These are phyloP conservation scores for Aspergillus niger DNA, from an alignment of 2,329 filamentous ascomycete genomes.

Conservation along the genomic window DNA sequence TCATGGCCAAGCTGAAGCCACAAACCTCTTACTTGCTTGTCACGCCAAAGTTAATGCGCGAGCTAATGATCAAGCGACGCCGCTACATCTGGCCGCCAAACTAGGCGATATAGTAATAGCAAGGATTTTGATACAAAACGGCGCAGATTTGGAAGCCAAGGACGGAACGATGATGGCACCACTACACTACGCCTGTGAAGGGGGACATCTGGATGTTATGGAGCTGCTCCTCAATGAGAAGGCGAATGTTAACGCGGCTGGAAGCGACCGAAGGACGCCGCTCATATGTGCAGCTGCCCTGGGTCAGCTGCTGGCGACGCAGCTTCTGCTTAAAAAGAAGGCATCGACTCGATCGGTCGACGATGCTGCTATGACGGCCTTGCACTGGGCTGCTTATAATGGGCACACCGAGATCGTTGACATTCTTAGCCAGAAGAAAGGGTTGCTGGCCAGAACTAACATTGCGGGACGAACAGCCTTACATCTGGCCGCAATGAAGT, in stretches of 20 bases:
- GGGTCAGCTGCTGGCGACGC: constrained; percentile 30
- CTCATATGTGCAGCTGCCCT: constrained; percentile 39
- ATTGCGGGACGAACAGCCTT: constrained; percentile 36
- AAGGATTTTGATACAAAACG: constrained; percentile 33
- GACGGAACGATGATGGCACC: constrained; percentile 40
- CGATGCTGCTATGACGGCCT: constrained; percentile 39
- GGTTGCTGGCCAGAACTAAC: constrained; percentile 30
- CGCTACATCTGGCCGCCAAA: constrained; percentile 39
- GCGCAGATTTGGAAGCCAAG: constrained; percentile 41
- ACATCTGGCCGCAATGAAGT: constrained; percentile 39
- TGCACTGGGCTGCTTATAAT: constrained; percentile 44
- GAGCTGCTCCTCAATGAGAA: constrained; percentile 35
- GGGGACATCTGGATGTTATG: constrained; percentile 30
- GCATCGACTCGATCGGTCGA: constrained; percentile 31
- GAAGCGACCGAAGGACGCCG: constrained; percentile 37
- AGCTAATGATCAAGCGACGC: constrained; percentile 36
- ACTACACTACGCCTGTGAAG: constrained; percentile 39
- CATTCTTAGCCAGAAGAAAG: constrained; percentile 35
- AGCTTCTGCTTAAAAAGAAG: constrained; percentile 36
- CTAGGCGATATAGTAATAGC: constrained; percentile 37
- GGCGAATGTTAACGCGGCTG: constrained; percentile 35
- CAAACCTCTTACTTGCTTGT: constrained; percentile 32
- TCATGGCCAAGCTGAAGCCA: constrained; percentile 36
- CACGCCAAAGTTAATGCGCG: constrained; percentile 39
- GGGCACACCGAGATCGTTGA: constrained; percentile 41